A percentile compares a stretch with the other conserved stretches of the same genome.
Conservation (phyloP, 345 rosid genomes). For the Salix brachista region DNA sequence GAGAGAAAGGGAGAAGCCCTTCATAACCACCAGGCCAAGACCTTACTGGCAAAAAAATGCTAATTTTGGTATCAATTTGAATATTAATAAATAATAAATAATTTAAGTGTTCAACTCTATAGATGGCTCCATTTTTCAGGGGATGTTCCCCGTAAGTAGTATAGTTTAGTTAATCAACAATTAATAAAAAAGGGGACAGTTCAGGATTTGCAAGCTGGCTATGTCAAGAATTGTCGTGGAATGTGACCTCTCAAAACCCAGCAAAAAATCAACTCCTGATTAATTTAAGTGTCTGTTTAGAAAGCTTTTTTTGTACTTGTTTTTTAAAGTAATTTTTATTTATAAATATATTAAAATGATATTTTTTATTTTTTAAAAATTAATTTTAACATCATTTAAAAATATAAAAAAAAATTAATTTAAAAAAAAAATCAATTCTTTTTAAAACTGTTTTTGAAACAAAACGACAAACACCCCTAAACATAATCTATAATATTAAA, state of each 20-base stretch:
- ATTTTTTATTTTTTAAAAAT: too few relatives aligned
- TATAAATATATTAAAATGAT: too few relatives aligned
- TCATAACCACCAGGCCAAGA: too few relatives aligned
- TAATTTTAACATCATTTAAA: too few relatives aligned
- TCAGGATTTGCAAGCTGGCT: not conserved
- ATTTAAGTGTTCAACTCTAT: not conserved
- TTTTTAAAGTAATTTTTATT: too few relatives aligned
- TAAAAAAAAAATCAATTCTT: too few relatives aligned
- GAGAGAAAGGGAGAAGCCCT: too few relatives aligned
- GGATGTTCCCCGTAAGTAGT: conserved; percentile 7
- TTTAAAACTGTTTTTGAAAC: too few relatives aligned
- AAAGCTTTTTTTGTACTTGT: too few relatives aligned
- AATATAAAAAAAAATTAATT: too few relatives aligned
- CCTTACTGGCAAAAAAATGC: too few relatives aligned
- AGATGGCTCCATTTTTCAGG: not conserved
- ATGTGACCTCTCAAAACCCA: conserved; percentile 14
- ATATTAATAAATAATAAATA: not conserved
- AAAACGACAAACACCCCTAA: not conserved
- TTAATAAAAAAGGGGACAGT: conserved; percentile 2
- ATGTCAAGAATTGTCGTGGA: not conserved
- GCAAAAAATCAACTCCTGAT: not conserved
- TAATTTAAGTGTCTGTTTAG: not conserved
- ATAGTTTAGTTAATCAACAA: not conserved
- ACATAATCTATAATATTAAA: not conserved
- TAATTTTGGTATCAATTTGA: not conserved